phyloP scores from a whole-genome alignment of 2,329 filamentous ascomycete genomes.

The Trichoderma koningii region DNA sequence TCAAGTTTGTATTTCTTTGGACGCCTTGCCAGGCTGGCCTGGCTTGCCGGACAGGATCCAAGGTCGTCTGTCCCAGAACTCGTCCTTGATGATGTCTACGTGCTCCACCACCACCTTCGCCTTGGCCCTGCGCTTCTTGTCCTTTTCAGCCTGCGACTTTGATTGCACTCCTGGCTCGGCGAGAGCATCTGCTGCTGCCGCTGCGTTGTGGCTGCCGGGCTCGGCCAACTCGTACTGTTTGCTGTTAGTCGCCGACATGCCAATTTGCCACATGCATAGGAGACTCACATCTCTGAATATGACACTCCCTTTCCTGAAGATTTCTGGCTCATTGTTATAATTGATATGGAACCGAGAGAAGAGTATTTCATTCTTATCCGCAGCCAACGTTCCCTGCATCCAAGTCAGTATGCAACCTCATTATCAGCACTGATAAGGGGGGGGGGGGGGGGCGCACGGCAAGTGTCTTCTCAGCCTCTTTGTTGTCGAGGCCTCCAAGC shows the following conservation, averaged over 20 bases:
- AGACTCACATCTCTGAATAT: slow-evolving; percentile 73
- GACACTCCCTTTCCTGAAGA: slow-evolving; percentile 91
- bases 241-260: slow-evolving; percentile 32
- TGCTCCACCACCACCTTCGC: slow-evolving; percentile 81
- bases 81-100: slow-evolving; percentile 91
- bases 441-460: slow-evolving; percentile 56
- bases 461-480: slow-evolving; percentile 78
- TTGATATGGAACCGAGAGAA: slow-evolving; percentile 89
- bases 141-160: slow-evolving; percentile 80
- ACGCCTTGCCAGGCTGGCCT: slow-evolving; percentile 66
- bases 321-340: slow-evolving; percentile 94
- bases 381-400: slow-evolving; percentile 72
- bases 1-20: slow-evolving; percentile 54
- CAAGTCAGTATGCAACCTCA: not conserved
- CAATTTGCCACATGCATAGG: too few relatives aligned
- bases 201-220: slow-evolving; percentile 50
- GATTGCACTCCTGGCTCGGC: slow-evolving; percentile 62
- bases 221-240: slow-evolving; percentile 70
- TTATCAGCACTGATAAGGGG: not conserved
- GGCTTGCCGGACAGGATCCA: slow-evolving; percentile 75
- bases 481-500: slow-evolving; percentile 71
- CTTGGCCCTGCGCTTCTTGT: slow-evolving; percentile 78
- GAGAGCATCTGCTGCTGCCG: slow-evolving; percentile 50
- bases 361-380: slow-evolving; percentile 94
- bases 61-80: slow-evolving; percentile 86